Percentiles rank a stretch among this genome's conserved stretches.
Evolutionary conservation across 805 yeast species (phyloP).

Genomic region (Metschnikowia vanudenii): DNA sequence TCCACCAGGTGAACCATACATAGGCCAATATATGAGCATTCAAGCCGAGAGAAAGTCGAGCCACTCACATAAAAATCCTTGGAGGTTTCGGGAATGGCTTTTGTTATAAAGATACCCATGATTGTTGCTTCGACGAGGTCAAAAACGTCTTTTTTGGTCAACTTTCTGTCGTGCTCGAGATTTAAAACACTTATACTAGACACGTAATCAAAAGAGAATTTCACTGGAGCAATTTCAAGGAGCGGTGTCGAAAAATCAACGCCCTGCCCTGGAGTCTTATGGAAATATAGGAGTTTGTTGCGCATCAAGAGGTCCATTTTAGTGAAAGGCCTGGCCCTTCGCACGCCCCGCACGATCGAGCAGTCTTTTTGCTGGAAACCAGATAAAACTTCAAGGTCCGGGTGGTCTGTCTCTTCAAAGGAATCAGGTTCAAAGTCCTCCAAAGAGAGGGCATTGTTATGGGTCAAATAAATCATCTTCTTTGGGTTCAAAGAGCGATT

Average conservation of each 20-base stretch:
- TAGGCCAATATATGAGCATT: constrained; percentile 44
- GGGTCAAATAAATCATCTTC: constrained; percentile 50
- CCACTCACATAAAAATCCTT: constrained; percentile 1
- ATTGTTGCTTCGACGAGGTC: constrained; percentile 16
- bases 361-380: constrained; percentile 5
- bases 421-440: constrained; percentile 24
- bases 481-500: constrained; percentile 50
- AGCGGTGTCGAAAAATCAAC: constrained; percentile 15
- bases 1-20: constrained; percentile 70
- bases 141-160: not conserved
- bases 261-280: constrained; percentile 27
- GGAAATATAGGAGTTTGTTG: constrained; percentile 54
- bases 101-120: constrained; percentile 13
- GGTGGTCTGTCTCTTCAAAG: constrained; percentile 25
- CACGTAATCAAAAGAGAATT: constrained; percentile 9
- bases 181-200: constrained; percentile 15
- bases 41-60: constrained; percentile 2
- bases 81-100: not conserved
- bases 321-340: constrained; percentile 36
- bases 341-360: constrained; percentile 12
- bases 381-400: constrained; percentile 17
- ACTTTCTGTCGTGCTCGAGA: constrained; percentile 5
- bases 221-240: constrained; percentile 11
- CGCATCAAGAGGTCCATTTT: constrained; percentile 53
- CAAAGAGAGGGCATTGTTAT: constrained; percentile 20